Evolutionary conservation across 2,329 filamentous ascomycete species (phyloP), one percentile per base, ranked within the genome.

Genomic region (Nannizziopsis arthrosporioides): DNA sequence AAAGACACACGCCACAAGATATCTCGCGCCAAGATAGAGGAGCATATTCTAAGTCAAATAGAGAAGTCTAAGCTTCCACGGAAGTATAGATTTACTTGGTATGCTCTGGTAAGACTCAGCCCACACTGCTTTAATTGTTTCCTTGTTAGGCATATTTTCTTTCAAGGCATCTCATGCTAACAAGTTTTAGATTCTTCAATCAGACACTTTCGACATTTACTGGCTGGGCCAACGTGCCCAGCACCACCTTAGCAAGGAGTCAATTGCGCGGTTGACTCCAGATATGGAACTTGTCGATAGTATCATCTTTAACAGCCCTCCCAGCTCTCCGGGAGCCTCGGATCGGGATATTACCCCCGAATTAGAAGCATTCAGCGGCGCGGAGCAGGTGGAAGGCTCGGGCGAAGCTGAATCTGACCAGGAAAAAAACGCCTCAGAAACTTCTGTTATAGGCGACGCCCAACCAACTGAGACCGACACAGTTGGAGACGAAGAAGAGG

Each of bases 141-240:
- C n/a, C 5, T 18, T 18, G 18, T 8, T 1, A n/a, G 18, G 1
- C 19, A 12, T n/a, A n/a, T 8, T 27, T 18, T 35, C 7, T 9
- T 2, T 11, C 11, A 4, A 15, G 22, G 2, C 14, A 8, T 41
- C 31, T 2, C 31, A 35, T 12, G 5, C 17, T 44, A n/a, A 44
- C 11, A 30, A 18, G 35, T 34, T 19, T 14, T 42, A 61, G 58
- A 55, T 61, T 14, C 40, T 59, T n/a, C 51, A 56, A 38, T 53
- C 55, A 27, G 31, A 50, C 22, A 52, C 47, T 3, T 61, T 61
- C 40, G 56, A 60, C 22, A 41, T 55, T 11, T 58, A 55, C 45
- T 59, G 57, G 57, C 41, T 52, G 3, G 56, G 54, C 11, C 52
- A 52, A 40, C 50, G 52, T 17, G 31, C 54, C 35, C 32, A 41